Evolutionary conservation across 495 filamentous ascomycete species (phyloP), one percentile per base, ranked within the genome.

Genomic region (Tuber indicum): DNA sequence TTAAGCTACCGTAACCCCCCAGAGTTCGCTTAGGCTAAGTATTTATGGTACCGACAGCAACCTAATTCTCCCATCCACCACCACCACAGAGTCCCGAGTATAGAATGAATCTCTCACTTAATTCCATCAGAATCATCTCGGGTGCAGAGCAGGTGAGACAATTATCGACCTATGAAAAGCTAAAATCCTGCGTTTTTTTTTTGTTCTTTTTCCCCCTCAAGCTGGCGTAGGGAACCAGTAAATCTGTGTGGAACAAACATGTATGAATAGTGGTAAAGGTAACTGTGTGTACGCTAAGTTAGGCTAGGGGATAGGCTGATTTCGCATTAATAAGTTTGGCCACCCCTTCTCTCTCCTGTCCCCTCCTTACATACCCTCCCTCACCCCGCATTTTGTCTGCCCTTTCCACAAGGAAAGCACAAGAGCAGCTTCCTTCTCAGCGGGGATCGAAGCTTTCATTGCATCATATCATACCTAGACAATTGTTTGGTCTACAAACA

Each of bases 321-420:
- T 49, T 23, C 19, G 12, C 47, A 49, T 8, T 49, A 2, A 49
- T 23, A 49, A 49, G 47, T 49, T 49, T 49, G 47, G 52, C 52
- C 52, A 14, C 52, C 4, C 52, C 52, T 32, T 32, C 52, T 8
- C 21, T 26, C 21, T 7, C 32, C 21, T 10, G 14, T 71, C 14
- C 42, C 45, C 70, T 36, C 52, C 73, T 43, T 69, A 49, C 41
- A 26, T 45, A 41, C 39, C 71, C 70, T 44, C 74, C 71, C 52
- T 43, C 44, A 52, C 75, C 75, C 75, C 74, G 71, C 77, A 49
- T 44, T 75, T 52, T 32, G 52, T 62, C 26, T 32, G 0, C 17
- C 19, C 43, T 10, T 10, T 21, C 32, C 17, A 19, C 39, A 73
- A 26, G 1, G 71, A 26, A 16, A 45, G 10, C 71, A 73, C 32